A percentile compares a stretch with the other conserved stretches of the same genome.
These are phyloP conservation scores for Coprinopsis sp. DNA, from an alignment of 768 basidiomycete genomes.

Conservation along the genomic window DNA sequence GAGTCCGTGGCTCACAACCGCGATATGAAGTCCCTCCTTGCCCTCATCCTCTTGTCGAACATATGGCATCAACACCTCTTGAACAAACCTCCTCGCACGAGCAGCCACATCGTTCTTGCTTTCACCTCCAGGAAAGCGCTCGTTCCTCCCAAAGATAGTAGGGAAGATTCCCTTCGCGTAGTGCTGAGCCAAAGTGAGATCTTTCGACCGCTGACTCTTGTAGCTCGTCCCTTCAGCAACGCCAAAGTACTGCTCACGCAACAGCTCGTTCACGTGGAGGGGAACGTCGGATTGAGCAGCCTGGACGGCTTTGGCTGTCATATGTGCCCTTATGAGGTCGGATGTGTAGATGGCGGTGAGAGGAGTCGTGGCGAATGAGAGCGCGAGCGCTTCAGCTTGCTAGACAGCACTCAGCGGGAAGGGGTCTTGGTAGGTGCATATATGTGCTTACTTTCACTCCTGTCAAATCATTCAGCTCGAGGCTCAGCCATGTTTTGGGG, in stretches of 20 bases:
- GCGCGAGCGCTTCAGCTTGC: conserved; percentile 65
- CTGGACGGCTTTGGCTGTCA: conserved; percentile 55
- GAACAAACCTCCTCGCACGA: conserved; percentile 49
- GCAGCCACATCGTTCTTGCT: conserved; percentile 55
- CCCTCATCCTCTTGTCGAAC: conserved; percentile 34
- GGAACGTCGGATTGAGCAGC: conserved; percentile 39
- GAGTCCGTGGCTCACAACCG: conserved; percentile 72
- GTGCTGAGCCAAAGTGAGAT: conserved; percentile 41
- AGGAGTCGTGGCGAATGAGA: conserved; percentile 40
- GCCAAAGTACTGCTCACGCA: conserved; percentile 71
- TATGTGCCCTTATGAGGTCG: conserved; percentile 56
- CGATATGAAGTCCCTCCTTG: conserved; percentile 41
- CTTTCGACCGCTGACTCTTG: conserved; percentile 24
- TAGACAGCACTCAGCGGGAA: conserved; percentile 5
- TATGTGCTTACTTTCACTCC: conserved; percentile 48
- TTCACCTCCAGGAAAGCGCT: conserved; percentile 70
- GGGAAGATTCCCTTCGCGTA: conserved; percentile 53
- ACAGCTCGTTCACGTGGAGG: conserved; percentile 42
- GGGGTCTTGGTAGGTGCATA: conserved; percentile 3
- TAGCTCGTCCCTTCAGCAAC: conserved; percentile 62
- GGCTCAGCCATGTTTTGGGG: conserved; percentile 5
- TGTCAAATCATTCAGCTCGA: too few species aligned
- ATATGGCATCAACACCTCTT: conserved; percentile 52
- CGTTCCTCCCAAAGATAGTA: conserved; percentile 34
- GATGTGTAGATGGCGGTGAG: conserved; percentile 64